phyloP scores from a whole-genome alignment of 148 eudicot species.

The Persicaria maculosa region DNA sequence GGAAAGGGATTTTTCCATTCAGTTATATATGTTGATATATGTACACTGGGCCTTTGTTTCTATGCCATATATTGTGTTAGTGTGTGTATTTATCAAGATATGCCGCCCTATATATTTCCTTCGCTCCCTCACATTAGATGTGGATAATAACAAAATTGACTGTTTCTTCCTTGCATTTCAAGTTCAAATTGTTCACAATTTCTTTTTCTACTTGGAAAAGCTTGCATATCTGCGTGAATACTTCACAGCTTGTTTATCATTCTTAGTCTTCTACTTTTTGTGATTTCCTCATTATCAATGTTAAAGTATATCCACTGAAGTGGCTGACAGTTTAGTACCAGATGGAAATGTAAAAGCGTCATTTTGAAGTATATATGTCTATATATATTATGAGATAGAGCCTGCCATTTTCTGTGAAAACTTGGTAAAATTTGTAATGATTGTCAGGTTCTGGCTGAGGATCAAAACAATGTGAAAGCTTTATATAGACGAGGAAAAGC shows the following conservation, averaged over 20 bases:
- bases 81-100: not conserved
- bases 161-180: not conserved
- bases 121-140: not conserved
- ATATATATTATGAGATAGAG: not conserved
- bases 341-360: not conserved
- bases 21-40: not conserved
- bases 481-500: conserved; percentile 90
- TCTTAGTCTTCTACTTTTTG: not conserved
- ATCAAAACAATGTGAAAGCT: conserved; percentile 81
- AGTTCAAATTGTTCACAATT: not conserved
- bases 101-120: not conserved
- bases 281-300: not conserved
- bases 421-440: not conserved
- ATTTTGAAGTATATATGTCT: too few relatives aligned
- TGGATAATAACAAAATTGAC: not conserved
- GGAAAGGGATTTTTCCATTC: conserved; percentile 6
- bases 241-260: not conserved
- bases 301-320: not conserved
- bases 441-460: conserved; percentile 70
- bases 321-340: not conserved
- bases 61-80: not conserved
- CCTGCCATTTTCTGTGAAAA: not conserved
- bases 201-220: not conserved
- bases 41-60: not conserved
- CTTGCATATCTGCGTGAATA: not conserved